These are phyloP conservation scores for Tuber aestivum DNA, from an alignment of 495 filamentous ascomycete species.

Conservation along the genomic window DNA sequence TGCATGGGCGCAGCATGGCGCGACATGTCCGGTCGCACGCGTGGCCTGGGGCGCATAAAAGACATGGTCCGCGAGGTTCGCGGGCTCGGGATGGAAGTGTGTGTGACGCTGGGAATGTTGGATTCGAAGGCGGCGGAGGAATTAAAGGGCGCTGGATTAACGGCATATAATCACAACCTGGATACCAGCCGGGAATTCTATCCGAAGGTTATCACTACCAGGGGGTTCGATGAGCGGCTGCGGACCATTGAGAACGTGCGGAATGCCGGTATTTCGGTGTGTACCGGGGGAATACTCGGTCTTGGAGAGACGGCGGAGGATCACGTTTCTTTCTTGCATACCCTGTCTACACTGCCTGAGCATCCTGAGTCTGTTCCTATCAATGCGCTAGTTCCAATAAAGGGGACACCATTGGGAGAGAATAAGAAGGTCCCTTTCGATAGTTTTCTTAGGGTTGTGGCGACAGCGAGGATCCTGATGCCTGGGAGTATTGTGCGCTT, in stretches of 20 bases:
- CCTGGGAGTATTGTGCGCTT: slow-evolving; percentile 74
- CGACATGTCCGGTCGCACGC: slow-evolving; percentile 84
- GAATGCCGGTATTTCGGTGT: slow-evolving; percentile 77
- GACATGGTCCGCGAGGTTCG: slow-evolving; percentile 73
- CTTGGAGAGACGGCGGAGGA: slow-evolving; percentile 69
- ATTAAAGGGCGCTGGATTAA: slow-evolving; percentile 72
- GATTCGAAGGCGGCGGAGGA: slow-evolving; percentile 68
- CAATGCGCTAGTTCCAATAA: slow-evolving; percentile 78
- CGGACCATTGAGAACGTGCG: slow-evolving; percentile 67
- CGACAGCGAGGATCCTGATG: slow-evolving; percentile 70
- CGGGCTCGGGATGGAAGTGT: slow-evolving; percentile 76
- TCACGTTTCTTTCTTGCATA: slow-evolving; percentile 71
- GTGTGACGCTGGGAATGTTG: slow-evolving; percentile 86
- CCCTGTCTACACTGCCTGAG: slow-evolving; percentile 63
- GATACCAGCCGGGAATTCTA: slow-evolving; percentile 84
- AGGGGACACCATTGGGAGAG: slow-evolving; percentile 73
- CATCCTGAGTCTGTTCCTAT: slow-evolving; percentile 83
- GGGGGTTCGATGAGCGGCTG: slow-evolving; percentile 76
- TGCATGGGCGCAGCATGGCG: slow-evolving; percentile 91
- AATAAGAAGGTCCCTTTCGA: slow-evolving; percentile 64
- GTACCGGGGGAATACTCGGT: slow-evolving; percentile 74
- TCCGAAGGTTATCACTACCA: slow-evolving; percentile 70
- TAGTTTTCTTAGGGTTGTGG: slow-evolving; percentile 63
- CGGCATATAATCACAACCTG: slow-evolving; percentile 85
- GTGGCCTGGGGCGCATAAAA: slow-evolving; percentile 67